Conservation (phyloP, 2,329 filamentous ascomycete species). For the Hypoxylon sp. region DNA sequence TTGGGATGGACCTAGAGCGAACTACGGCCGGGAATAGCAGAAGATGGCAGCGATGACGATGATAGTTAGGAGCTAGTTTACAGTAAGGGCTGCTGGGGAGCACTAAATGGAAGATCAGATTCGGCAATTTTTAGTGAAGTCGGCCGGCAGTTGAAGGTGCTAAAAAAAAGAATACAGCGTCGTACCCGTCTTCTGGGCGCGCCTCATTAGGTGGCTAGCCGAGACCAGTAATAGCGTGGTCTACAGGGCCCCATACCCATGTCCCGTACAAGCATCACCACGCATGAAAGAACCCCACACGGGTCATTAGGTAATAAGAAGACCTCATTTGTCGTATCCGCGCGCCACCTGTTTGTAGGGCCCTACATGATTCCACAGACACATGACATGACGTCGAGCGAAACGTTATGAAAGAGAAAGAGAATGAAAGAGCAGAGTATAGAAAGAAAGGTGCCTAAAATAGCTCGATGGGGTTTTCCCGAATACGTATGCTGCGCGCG, state of each 20-base stretch:
- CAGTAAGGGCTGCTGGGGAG: not conserved
- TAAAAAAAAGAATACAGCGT: constrained; percentile 25
- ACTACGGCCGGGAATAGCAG: not conserved
- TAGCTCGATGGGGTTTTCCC: not conserved
- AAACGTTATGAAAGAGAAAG: constrained; percentile 3
- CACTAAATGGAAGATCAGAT: not conserved
- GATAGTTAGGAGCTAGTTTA: not conserved
- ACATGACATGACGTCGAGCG: constrained; percentile 28
- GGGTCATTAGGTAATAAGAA: constrained; percentile 19
- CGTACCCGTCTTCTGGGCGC: constrained; percentile 10
- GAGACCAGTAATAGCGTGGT: constrained; percentile 4
- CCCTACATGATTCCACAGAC: constrained; percentile 15
- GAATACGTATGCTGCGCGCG: not conserved
- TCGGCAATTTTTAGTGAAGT: constrained; percentile 12
- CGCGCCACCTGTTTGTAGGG: not conserved
- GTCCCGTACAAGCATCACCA: constrained; percentile 1
- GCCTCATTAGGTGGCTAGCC: not conserved
- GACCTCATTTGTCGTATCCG: constrained; percentile 16
- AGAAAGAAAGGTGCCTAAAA: not conserved
- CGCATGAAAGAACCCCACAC: constrained; percentile 22
- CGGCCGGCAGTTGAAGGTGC: constrained; percentile 20
- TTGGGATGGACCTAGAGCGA: not conserved
- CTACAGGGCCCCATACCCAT: constrained; percentile 5
- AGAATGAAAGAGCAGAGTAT: constrained; percentile 2
- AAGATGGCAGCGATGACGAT: constrained; percentile 6